phyloP scores from a whole-genome alignment of 768 basidiomycete genomes.

The Fomitopsis pulvina region DNA sequence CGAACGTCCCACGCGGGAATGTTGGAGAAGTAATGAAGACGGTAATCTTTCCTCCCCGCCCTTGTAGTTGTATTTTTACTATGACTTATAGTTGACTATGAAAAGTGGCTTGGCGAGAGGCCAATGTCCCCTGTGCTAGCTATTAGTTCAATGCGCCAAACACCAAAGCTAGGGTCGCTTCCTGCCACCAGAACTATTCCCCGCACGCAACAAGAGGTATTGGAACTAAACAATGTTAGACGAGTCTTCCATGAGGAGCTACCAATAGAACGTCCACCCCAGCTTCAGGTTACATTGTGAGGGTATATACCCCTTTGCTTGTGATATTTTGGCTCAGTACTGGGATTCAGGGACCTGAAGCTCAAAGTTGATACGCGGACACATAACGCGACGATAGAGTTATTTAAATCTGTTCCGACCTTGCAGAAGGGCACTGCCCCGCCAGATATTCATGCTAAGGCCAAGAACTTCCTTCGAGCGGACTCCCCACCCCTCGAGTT shows the following conservation, averaged over 20 bases:
- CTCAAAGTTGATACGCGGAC: slow-evolving; percentile 24
- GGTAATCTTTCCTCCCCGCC: slow-evolving; percentile 7
- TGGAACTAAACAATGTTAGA: not conserved
- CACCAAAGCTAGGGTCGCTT: slow-evolving; percentile 34
- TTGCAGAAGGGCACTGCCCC: not conserved
- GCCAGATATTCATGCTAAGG: not conserved
- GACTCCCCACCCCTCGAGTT: slow-evolving; percentile 22
- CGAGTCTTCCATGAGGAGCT: not conserved
- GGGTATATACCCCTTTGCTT: slow-evolving; percentile 11
- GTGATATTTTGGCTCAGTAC: not conserved
- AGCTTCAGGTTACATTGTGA: slow-evolving; percentile 34
- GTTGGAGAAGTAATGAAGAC: slow-evolving; percentile 28
- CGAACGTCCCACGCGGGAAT: slow-evolving; percentile 26
- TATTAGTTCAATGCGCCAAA: slow-evolving; percentile 38
- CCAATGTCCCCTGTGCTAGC: slow-evolving; percentile 42
- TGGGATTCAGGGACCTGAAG: slow-evolving; percentile 28
- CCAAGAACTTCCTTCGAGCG: slow-evolving; percentile 25
- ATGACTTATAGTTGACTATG: slow-evolving; percentile 1
- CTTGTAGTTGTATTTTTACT: not conserved
- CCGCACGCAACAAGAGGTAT: slow-evolving; percentile 6
- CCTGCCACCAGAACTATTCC: slow-evolving; percentile 25
- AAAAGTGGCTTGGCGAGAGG: slow-evolving; percentile 10
- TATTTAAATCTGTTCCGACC: slow-evolving; percentile 23
- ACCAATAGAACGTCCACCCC: slow-evolving; percentile 11
- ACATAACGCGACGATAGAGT: slow-evolving; percentile 15